Evolutionary conservation across 1,284 basidiomycete species (phyloP).

Genomic region (Apiotrichum porosum): DNA sequence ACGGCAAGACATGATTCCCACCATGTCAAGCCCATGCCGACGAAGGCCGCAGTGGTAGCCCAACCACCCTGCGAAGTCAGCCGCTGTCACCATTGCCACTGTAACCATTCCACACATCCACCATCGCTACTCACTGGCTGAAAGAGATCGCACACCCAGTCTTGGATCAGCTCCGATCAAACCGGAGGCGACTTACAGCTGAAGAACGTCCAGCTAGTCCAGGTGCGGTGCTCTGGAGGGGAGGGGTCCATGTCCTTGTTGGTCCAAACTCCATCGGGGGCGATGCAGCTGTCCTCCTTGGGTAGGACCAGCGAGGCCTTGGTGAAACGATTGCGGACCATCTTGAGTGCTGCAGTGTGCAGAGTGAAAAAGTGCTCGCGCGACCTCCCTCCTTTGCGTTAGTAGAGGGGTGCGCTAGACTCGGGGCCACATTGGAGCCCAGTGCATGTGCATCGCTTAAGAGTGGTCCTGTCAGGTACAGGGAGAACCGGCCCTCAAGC

Average conservation of each 20-base stretch:
- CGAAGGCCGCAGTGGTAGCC: conserved; percentile 36
- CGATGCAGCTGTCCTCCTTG: conserved; percentile 38
- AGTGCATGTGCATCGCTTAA: too few relatives aligned
- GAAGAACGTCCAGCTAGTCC: conserved; percentile 40
- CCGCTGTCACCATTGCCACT: too few relatives aligned
- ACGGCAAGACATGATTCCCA: conserved; percentile 26
- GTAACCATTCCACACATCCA: neutral
- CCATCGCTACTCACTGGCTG: conserved; percentile 1
- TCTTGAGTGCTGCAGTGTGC: too few relatives aligned
- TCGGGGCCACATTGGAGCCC: too few relatives aligned
- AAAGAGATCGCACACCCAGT: conserved; percentile 11
- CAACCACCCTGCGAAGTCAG: conserved; percentile 42
- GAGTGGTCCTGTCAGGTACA: too few relatives aligned
- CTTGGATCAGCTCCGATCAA: conserved; percentile 1
- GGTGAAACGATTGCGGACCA: too few relatives aligned
- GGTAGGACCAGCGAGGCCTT: too few relatives aligned
- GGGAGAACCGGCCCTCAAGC: too few relatives aligned
- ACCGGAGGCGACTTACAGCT: neutral
- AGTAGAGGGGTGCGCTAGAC: too few relatives aligned
- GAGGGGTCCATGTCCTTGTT: conserved; percentile 44
- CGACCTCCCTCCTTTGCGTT: too few relatives aligned
- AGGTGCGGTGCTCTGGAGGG: conserved; percentile 30
- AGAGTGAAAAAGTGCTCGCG: too few relatives aligned
- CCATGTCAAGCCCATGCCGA: conserved; percentile 39
- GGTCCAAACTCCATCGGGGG: conserved; percentile 36